Evolutionary conservation across 2,329 filamentous ascomycete species (phyloP), one percentile per base, ranked within the genome.

Genomic region (Fonsecaea monophora): DNA sequence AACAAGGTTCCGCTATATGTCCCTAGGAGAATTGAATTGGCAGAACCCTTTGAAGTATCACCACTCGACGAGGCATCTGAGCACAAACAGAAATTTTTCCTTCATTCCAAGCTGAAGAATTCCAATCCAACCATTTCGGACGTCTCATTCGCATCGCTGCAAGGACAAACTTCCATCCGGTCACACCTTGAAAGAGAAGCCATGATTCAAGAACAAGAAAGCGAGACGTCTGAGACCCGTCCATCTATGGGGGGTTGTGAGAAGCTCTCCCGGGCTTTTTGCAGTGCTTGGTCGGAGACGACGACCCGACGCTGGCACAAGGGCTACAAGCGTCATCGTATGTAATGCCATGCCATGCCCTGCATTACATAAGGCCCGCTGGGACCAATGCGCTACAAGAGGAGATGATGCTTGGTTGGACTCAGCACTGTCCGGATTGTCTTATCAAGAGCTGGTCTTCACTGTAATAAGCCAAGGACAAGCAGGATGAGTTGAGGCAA

Each of bases 1-100:
- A 60, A 21, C 42, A 70, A 70, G 60, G 37, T 70, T n/a, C 68
- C 68, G 40, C 21, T 66, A 12, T 70, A 53, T 37, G 62, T 57
- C 35, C 65, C 68, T 10, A 62, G 57, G 60, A 42, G 65, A 21
- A 57, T 69, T 34, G 64, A 66, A 32, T 6, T 30, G 35, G n/a
- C 56, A 18, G 42, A 42, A 15, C 18, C 15, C 10, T 40, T 42
- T 53, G 38, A 53, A 38, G 7, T 13, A 42, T 50, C 30, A 62
- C 10, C 45, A 57, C 38, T 45, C 9, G 57, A 60, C 13, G 42
- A 35, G 38, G 9, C 18, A 5, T 37, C 34, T 9, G 62, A 60
- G 13, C 9, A 34, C 7, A 38, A 42, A 9, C 55, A 65, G 32
- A n/a, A 18, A 32, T 34, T 61, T n/a, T 25, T 35, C n/a, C 25